Evolutionary conservation across 441 rosid genomes (phyloP).

Genomic region (Eugenia klotzschiana): DNA sequence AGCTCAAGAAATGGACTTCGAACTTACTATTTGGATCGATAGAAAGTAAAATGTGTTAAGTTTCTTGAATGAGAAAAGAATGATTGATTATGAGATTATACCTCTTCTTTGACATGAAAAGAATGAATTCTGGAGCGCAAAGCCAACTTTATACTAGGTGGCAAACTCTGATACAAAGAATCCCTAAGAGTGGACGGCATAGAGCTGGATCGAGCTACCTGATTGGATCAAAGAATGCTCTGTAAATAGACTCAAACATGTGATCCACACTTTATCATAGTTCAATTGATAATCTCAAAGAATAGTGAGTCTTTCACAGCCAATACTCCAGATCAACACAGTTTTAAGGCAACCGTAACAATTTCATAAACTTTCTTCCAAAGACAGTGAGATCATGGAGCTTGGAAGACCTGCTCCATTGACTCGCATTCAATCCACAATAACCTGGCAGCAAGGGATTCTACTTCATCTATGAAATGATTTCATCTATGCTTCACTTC

Average conservation of each 20-base stretch:
- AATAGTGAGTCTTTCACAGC: background rate
- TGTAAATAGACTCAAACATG: background rate
- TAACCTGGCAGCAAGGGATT: background rate
- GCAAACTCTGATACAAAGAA: conserved; percentile 87
- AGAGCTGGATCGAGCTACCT: conserved; percentile 93
- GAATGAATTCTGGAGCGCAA: conserved; percentile 59
- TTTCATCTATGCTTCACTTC: background rate
- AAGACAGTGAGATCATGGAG: background rate
- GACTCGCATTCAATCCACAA: background rate
- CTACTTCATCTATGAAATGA: background rate
- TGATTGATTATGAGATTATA: conserved; percentile 6
- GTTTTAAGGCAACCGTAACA: background rate
- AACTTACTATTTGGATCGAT: background rate
- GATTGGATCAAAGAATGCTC: conserved; percentile 12
- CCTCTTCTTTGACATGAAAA: conserved; percentile 74
- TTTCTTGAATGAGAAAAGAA: background rate
- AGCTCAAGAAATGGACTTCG: background rate
- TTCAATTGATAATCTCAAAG: background rate
- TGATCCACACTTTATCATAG: background rate
- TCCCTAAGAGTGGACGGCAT: conserved; percentile 91
- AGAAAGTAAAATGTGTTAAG: background rate
- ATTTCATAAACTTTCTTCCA: background rate
- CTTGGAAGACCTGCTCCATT: background rate
- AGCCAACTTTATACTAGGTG: conserved; percentile 77
- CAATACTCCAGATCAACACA: background rate